Evolutionary conservation across 495 filamentous ascomycete genomes (phyloP).

Genomic region (Hypoxylon crocopeplum): DNA sequence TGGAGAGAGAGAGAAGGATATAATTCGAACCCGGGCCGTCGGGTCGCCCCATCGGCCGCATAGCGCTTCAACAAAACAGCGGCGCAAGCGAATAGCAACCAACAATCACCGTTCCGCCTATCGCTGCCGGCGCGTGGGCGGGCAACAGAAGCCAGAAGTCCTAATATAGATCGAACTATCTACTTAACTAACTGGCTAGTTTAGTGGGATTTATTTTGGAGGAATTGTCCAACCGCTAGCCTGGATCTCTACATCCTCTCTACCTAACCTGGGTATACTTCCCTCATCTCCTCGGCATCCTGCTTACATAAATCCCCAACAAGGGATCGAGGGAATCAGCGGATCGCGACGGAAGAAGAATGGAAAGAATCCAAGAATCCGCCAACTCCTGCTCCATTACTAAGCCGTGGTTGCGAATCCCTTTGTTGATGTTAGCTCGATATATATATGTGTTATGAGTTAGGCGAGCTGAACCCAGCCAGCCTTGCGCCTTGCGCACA

Average conservation of each 20-base stretch:
- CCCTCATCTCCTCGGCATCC: neutral
- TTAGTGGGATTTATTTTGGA: neutral
- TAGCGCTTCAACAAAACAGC: constrained; percentile 6
- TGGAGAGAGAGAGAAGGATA: too few species aligned
- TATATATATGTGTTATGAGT: too few species aligned
- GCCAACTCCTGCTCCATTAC: constrained; percentile 5
- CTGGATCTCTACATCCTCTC: neutral
- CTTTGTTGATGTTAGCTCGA: neutral
- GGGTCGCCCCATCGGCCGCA: constrained; percentile 14
- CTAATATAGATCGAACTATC: neutral
- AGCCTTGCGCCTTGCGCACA: too few species aligned
- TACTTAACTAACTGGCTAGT: too few species aligned
- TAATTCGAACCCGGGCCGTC: neutral
- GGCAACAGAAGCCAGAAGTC: neutral
- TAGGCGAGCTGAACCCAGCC: constrained; percentile 4
- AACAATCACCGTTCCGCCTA: constrained; percentile 10
- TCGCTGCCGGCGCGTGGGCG: neutral
- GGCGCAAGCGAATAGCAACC: neutral
- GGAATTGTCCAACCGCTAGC: neutral
- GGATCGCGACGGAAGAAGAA: constrained; percentile 11
- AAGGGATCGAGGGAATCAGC: constrained; percentile 7
- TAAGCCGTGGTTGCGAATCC: neutral
- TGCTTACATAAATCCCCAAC: constrained; percentile 5
- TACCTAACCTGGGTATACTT: neutral
- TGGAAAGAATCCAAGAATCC: constrained; percentile 13